Evolutionary conservation across 495 filamentous ascomycete genomes (phyloP).

Genomic region (Aspergillus affinis): DNA sequence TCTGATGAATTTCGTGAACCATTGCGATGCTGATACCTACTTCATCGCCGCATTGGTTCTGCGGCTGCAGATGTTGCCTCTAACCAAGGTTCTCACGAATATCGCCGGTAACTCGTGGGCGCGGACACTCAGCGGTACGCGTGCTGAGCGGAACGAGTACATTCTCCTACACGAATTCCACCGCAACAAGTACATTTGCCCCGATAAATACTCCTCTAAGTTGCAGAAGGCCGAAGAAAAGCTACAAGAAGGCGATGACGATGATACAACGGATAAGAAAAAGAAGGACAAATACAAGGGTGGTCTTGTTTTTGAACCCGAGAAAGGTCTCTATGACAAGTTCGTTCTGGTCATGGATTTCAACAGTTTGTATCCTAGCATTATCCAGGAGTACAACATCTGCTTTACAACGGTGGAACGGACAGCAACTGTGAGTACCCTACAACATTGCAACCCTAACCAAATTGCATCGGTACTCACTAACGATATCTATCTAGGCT

Average conservation of each 20-base stretch:
- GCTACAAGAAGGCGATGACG: constrained; percentile 63
- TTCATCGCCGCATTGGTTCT: constrained; percentile 90
- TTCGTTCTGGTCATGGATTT: constrained; percentile 99
- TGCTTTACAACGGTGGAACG: constrained; percentile 97
- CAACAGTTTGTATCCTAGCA: constrained; percentile 97
- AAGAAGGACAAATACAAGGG: constrained; percentile 99
- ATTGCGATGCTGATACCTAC: constrained; percentile 92
- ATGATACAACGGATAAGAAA: constrained; percentile 81
- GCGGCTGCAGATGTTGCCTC: constrained; percentile 83
- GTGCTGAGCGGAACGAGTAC: constrained; percentile 97
- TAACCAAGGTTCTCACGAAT: constrained; percentile 94
- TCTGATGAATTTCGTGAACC: constrained; percentile 86
- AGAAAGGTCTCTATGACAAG: constrained; percentile 95
- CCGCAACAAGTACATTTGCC: constrained; percentile 94
- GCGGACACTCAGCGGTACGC: constrained; percentile 88
- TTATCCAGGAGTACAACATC: constrained; percentile 99
- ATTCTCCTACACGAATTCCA: constrained; percentile 97
- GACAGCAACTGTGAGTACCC: constrained; percentile 53
- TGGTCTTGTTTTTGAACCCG: constrained; percentile 95
- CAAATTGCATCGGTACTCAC: constrained; percentile 13
- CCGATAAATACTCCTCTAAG: constrained; percentile 81
- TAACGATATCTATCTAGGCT: constrained; percentile 44
- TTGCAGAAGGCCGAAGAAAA: constrained; percentile 67
- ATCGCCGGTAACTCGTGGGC: constrained; percentile 98
- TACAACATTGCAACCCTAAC: not conserved